Conservation (phyloP, 2,329 filamentous ascomycete species). For the Pezicula radicicola region DNA sequence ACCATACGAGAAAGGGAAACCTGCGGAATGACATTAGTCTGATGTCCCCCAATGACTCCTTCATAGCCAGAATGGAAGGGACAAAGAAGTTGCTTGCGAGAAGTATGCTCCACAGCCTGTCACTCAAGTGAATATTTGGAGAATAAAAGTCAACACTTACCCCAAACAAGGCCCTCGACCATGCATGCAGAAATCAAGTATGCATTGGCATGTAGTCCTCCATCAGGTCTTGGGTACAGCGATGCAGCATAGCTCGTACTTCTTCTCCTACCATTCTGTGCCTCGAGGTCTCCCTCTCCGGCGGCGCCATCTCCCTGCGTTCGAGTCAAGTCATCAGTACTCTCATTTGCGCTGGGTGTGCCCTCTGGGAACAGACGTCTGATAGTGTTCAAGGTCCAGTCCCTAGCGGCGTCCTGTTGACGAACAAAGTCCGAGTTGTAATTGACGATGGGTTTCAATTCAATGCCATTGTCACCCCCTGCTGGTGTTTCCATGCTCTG, state of each 20-base stretch:
- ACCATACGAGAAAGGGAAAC: slow-evolving; percentile 28
- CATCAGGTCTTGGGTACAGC: slow-evolving; percentile 34
- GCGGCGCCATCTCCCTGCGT: background rate
- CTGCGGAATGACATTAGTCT: slow-evolving; percentile 8
- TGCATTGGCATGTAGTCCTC: slow-evolving; percentile 44
- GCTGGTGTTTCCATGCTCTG: too few relatives aligned
- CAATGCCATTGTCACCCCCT: too few relatives aligned
- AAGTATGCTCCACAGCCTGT: background rate
- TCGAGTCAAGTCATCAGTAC: background rate
- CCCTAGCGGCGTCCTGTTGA: too few relatives aligned
- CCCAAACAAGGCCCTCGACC: slow-evolving; percentile 49
- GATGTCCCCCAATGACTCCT: too few relatives aligned
- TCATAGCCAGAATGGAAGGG: too few relatives aligned
- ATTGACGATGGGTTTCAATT: too few relatives aligned
- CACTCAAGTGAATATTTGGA: background rate
- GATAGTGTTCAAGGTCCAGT: background rate
- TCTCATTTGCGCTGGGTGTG: background rate
- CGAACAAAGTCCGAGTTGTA: too few relatives aligned
- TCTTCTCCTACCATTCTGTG: background rate
- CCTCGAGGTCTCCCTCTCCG: background rate
- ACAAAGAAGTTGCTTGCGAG: too few relatives aligned
- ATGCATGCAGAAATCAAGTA: slow-evolving; percentile 44
- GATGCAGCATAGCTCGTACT: background rate
- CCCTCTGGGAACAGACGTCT: background rate
- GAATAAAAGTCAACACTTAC: slow-evolving; percentile 25